phyloP scores from a whole-genome alignment of 805 yeast species.

The Nakazawaea ernobii region DNA sequence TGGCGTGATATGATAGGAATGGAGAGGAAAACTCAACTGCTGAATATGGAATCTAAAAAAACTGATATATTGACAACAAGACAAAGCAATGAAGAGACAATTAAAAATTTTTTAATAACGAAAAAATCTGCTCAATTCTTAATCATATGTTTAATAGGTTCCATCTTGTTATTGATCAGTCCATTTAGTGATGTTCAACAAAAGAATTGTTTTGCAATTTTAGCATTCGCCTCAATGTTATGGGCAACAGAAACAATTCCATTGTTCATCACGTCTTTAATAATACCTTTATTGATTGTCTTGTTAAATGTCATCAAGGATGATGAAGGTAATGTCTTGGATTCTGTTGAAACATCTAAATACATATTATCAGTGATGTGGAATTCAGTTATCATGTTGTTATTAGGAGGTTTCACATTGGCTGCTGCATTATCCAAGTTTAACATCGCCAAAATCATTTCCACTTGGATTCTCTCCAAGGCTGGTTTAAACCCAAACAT shows the following conservation, averaged over 20 bases:
- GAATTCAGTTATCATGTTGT: constrained; percentile 86
- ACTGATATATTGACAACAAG: constrained; percentile 17
- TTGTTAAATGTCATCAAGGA: constrained; percentile 63
- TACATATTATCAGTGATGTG: constrained; percentile 86
- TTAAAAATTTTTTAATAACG: constrained; percentile 25
- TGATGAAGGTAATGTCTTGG: constrained; percentile 42
- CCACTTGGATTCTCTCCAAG: constrained; percentile 71
- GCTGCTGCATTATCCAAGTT: constrained; percentile 94
- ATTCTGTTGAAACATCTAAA: constrained; percentile 66
- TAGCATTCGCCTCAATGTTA: constrained; percentile 72
- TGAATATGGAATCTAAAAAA: constrained; percentile 16
- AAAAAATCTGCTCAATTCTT: constrained; percentile 37
- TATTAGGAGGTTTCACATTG: constrained; percentile 89
- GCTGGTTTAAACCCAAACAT: constrained; percentile 85
- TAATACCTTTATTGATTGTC: constrained; percentile 80
- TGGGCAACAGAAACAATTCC: constrained; percentile 98
- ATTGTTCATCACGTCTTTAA: constrained; percentile 78
- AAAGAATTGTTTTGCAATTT: constrained; percentile 75
- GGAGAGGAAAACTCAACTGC: constrained; percentile 70
- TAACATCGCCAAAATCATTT: constrained; percentile 79
- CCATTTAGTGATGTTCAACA: constrained; percentile 63
- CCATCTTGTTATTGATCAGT: constrained; percentile 41
- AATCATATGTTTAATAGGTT: constrained; percentile 43
- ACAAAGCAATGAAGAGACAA: constrained; percentile 9
- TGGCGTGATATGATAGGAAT: constrained; percentile 95